These are phyloP conservation scores for Gaeumannomyces sp. DNA, from an alignment of 2,329 filamentous ascomycete species.

Conservation along the genomic window DNA sequence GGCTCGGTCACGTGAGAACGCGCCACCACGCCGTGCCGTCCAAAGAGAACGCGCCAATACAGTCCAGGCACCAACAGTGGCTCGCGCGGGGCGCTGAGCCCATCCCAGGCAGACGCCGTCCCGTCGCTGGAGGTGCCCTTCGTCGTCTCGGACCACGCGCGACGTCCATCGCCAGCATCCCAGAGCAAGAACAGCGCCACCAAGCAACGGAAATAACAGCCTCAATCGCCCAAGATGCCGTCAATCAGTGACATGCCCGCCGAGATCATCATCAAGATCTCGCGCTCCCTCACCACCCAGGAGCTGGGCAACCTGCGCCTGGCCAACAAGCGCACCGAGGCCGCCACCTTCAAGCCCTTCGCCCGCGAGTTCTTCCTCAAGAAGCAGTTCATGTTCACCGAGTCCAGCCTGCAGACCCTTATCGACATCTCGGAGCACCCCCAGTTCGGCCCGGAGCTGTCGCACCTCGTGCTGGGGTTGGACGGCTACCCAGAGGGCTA, in stretches of 20 bases:
- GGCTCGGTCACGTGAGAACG: too few relatives aligned
- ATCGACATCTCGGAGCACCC: constrained; percentile 43
- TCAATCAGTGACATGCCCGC: constrained; percentile 35
- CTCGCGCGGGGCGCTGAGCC: too few relatives aligned
- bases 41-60: too few relatives aligned
- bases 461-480: constrained; percentile 43
- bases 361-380: constrained; percentile 58
- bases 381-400: constrained; percentile 59
- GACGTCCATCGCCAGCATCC: too few relatives aligned
- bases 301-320: constrained; percentile 51
- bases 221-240: not conserved
- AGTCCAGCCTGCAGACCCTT: constrained; percentile 49
- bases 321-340: constrained; percentile 49
- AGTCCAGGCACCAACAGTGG: too few relatives aligned
- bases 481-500: constrained; percentile 22
- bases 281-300: constrained; percentile 43
- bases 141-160: too few relatives aligned
- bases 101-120: too few relatives aligned
- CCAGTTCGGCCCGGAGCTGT: constrained; percentile 32
- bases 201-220: too few relatives aligned
- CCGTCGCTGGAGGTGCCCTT: too few relatives aligned
- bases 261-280: constrained; percentile 53
- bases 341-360: constrained; percentile 48
- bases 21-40: too few relatives aligned
- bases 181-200: too few relatives aligned